Evolutionary conservation across 768 basidiomycete genomes (phyloP), one percentile per base, ranked within the genome.

Genomic region (Pleurotus pulmonarius): DNA sequence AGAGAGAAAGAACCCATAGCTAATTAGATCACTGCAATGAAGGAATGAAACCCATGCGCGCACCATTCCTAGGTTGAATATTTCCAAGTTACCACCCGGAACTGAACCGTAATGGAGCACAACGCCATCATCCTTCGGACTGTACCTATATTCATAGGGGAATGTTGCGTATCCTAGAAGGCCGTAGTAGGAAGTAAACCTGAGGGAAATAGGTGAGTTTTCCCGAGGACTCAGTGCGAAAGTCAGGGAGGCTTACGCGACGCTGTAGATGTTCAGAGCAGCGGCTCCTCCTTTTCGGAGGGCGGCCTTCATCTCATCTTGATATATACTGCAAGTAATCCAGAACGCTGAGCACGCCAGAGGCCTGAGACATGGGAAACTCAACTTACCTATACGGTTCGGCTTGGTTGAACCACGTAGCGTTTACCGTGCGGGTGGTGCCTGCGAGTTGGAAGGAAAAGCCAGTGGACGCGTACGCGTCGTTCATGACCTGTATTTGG

Each of bases 131-230:
- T 73, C 69, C 5, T 55, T 56, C 8, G 71, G 71, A 44, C 63
- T 61, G 26, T 49, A 7, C 3, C 38, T 11, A 64, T 74, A 77
- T 24, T 58, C 56, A 11, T 46, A 64, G 7, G 70, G 78, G 70
- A 69, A 74, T 38, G 70, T 73, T 6, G 69, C 62, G 59, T 75
- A 75, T 43, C 71, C 74, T 56, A 75, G 64, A n/a, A 77, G 69
- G 11, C 72, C 70, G 20, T 54, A 49, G 34, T 56, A 66, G 9
- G 57, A 56, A 20, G 38, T 48, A 64, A 71, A 64, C 38, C 66
- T 65, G 29, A 59, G 13, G n/a, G 5, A 20, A 13, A 15, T 43
- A 16, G 39, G 39, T 18, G 29, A 39, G 37, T 24, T n/a, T 15
- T 38, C 5, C 2, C 20, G 47, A 26, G 18, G 26, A 25, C 1